Conservation (phyloP, 345 rosid genomes). For the Acer yangbiense region DNA sequence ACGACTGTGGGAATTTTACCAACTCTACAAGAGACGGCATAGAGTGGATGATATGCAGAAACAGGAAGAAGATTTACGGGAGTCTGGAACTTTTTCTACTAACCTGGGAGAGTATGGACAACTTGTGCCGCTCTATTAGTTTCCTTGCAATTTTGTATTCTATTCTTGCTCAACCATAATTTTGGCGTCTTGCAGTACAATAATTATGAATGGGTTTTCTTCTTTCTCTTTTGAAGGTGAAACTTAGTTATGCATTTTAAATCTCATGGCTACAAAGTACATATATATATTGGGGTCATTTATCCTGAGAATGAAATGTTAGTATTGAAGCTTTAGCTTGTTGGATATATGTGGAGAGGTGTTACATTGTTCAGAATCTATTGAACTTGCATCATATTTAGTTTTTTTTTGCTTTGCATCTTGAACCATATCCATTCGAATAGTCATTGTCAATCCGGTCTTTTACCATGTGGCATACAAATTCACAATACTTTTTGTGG, state of each 20-base stretch:
- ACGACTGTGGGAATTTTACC: slow-evolving; percentile 82
- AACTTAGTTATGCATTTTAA: slow-evolving; percentile 19
- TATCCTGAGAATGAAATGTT: too few relatives aligned
- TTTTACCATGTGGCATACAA: neutral
- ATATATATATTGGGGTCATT: neutral
- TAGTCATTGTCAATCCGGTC: neutral
- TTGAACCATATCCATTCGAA: neutral
- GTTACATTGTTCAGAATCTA: neutral
- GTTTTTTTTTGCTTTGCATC: neutral
- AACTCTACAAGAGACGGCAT: slow-evolving; percentile 66
- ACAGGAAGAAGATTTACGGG: slow-evolving; percentile 76
- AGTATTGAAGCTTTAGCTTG: neutral
- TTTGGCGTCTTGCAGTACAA: neutral
- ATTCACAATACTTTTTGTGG: neutral
- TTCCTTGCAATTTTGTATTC: slow-evolving; percentile 7
- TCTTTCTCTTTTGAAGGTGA: neutral
- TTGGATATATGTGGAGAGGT: neutral
- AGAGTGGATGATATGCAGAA: slow-evolving; percentile 87
- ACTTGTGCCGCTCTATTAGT: slow-evolving; percentile 11
- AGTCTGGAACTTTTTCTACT: slow-evolving; percentile 76
- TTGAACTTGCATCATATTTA: neutral
- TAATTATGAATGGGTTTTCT: neutral
- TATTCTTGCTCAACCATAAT: neutral
- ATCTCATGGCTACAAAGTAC: slow-evolving; percentile 3
- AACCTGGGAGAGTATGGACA: slow-evolving; percentile 80